Evolutionary conservation across 2,329 filamentous ascomycete genomes (phyloP).

Genomic region (Colletotrichum sp.): DNA sequence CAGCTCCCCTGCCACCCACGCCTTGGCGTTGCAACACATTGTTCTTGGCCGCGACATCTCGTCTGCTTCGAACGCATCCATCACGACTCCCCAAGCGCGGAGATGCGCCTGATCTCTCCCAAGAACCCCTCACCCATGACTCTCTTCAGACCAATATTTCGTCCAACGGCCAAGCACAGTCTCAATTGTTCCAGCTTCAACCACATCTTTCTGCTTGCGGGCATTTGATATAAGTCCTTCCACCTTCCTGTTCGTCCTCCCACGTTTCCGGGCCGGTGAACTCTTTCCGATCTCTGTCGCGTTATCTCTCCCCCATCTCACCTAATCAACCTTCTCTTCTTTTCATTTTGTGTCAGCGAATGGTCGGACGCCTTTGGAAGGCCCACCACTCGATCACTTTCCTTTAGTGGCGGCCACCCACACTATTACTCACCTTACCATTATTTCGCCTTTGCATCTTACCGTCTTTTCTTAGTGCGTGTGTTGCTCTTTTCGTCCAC

Average conservation of each 20-base stretch:
- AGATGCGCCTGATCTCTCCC: constrained; percentile 1
- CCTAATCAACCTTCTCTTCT: constrained; percentile 4
- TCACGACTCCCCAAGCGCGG: background rate
- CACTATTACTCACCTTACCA: background rate
- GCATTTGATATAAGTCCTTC: constrained; percentile 6
- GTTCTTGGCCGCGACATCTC: constrained; percentile 12
- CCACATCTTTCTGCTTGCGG: background rate
- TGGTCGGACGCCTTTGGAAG: constrained; percentile 17
- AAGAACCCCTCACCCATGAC: background rate
- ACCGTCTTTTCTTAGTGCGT: background rate
- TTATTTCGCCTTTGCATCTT: background rate
- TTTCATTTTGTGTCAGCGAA: background rate
- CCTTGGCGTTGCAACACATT: constrained; percentile 11
- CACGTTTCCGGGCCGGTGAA: background rate
- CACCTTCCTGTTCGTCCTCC: background rate
- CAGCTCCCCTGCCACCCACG: background rate
- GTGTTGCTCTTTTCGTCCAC: background rate
- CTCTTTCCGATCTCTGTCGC: background rate
- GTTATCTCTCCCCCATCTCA: background rate
- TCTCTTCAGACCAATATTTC: background rate
- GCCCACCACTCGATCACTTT: constrained; percentile 6
- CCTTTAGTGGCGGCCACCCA: background rate
- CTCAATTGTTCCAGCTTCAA: background rate
- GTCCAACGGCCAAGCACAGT: background rate
- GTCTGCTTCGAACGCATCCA: constrained; percentile 11